phyloP scores from a whole-genome alignment of 1,284 basidiomycete species.

The Vanrija pseudolonga region DNA sequence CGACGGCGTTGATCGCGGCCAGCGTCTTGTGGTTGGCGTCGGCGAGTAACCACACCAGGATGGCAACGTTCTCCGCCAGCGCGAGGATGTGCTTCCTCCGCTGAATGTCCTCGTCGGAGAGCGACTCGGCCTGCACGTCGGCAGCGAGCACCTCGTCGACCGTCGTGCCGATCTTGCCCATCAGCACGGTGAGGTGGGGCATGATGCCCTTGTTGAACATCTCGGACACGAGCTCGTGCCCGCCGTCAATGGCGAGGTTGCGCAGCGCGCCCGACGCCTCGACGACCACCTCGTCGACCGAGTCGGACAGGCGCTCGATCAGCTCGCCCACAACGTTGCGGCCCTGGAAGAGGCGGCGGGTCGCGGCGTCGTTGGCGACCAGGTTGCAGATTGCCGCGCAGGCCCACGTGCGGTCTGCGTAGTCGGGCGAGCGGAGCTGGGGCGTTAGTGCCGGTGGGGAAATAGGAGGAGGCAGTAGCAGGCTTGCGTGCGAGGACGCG shows the following conservation, averaged over 20 bases:
- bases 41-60: slow-evolving; percentile 79
- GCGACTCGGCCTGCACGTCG: slow-evolving; percentile 14
- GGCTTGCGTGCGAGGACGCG: too few species aligned
- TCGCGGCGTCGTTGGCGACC: slow-evolving; percentile 83
- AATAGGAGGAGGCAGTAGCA: neutral
- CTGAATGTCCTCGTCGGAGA: slow-evolving; percentile 56
- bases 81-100: slow-evolving; percentile 73
- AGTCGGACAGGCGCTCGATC: slow-evolving; percentile 76
- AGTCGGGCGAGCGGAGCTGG: slow-evolving; percentile 57
- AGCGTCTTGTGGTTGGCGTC: slow-evolving; percentile 86
- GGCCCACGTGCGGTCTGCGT: slow-evolving; percentile 80
- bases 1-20: slow-evolving; percentile 65
- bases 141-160: slow-evolving; percentile 62
- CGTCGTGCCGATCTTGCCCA: slow-evolving; percentile 62
- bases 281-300: slow-evolving; percentile 77
- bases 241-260: slow-evolving; percentile 89
- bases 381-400: slow-evolving; percentile 86
- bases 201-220: slow-evolving; percentile 95
- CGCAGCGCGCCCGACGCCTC: slow-evolving; percentile 80
- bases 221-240: slow-evolving; percentile 86
- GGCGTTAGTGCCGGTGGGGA: neutral
- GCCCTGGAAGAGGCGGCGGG: slow-evolving; percentile 77
- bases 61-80: slow-evolving; percentile 85
- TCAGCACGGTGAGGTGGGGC: slow-evolving; percentile 51
- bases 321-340: slow-evolving; percentile 83